These are phyloP conservation scores for Aspergillus ustus DNA, from an alignment of 2,329 filamentous ascomycete species.

Conservation along the genomic window DNA sequence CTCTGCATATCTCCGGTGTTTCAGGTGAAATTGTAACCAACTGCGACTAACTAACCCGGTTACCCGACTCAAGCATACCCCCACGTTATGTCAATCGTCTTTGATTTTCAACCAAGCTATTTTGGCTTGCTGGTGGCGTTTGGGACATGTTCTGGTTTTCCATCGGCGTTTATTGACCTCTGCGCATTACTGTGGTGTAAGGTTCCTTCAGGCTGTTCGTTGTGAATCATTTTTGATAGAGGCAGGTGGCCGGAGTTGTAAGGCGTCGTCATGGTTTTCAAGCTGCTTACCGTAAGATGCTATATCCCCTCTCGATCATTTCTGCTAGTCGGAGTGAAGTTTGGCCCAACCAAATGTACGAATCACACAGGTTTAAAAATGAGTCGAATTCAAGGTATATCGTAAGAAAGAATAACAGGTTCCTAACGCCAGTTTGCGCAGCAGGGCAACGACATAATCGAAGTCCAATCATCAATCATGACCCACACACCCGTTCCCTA, in stretches of 20 bases:
- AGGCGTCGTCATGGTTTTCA: background rate
- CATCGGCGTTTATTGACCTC: background rate
- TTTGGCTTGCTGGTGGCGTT: background rate
- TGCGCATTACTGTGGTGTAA: background rate
- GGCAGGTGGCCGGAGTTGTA: background rate
- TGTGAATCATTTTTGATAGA: background rate
- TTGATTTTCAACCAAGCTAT: background rate
- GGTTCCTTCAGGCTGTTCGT: background rate
- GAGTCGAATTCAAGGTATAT: conserved; percentile 20
- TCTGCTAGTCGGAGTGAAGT: background rate
- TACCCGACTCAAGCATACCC: background rate
- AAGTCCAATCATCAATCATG: conserved; percentile 24
- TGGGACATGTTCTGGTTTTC: background rate
- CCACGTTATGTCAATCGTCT: background rate
- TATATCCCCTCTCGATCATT: background rate
- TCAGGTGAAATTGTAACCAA: background rate
- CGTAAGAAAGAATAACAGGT: conserved; percentile 20
- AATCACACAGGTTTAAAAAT: background rate
- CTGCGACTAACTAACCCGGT: conserved; percentile 20
- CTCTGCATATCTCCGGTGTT: background rate
- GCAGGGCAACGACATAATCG: conserved; percentile 3
- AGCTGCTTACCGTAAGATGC: background rate
- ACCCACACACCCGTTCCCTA: background rate
- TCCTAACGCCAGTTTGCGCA: conserved; percentile 28
- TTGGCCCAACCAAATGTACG: background rate